Evolutionary conservation across 768 basidiomycete species (phyloP).

Genomic region (Pleurotus giganteus): DNA sequence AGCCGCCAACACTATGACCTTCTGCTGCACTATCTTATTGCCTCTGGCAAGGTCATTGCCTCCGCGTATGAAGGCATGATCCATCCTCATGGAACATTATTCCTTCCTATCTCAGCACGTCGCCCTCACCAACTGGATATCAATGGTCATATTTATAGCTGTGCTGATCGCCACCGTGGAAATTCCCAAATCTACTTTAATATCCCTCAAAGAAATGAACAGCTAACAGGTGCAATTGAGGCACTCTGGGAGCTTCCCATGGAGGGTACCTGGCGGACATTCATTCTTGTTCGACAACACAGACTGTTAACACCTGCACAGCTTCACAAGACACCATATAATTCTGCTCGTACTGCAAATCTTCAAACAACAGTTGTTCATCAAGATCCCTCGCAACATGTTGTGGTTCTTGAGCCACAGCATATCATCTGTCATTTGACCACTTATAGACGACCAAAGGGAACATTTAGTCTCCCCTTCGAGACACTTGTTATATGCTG

Average conservation of each 20-base stretch:
- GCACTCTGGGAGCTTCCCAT: slow-evolving; percentile 18
- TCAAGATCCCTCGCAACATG: slow-evolving; percentile 9
- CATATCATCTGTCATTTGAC: slow-evolving; percentile 25
- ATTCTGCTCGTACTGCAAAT: background rate
- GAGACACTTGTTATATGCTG: slow-evolving; percentile 19
- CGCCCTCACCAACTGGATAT: slow-evolving; percentile 11
- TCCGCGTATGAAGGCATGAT: slow-evolving; percentile 13
- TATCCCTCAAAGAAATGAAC: slow-evolving; percentile 9
- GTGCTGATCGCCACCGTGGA: slow-evolving; percentile 15
- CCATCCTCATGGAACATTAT: background rate
- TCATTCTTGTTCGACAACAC: slow-evolving; percentile 19
- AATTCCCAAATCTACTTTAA: slow-evolving; percentile 23
- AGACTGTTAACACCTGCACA: slow-evolving; percentile 10
- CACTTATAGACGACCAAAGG: slow-evolving; percentile 13
- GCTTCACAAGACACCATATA: slow-evolving; percentile 17
- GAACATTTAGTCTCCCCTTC: slow-evolving; percentile 19
- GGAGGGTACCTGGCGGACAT: slow-evolving; percentile 17
- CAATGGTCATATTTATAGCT: slow-evolving; percentile 18
- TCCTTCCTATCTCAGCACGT: slow-evolving; percentile 17
- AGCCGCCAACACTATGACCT: background rate
- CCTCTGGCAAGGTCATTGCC: slow-evolving; percentile 14
- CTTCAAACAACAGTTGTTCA: slow-evolving; percentile 13
- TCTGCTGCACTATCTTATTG: slow-evolving; percentile 5
- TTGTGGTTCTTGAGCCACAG: slow-evolving; percentile 20
- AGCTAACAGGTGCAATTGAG: slow-evolving; percentile 18